These are phyloP conservation scores for Blastocrithidia nonstop DNA, from an alignment of 208 protist genomes.

Conservation along the genomic window DNA sequence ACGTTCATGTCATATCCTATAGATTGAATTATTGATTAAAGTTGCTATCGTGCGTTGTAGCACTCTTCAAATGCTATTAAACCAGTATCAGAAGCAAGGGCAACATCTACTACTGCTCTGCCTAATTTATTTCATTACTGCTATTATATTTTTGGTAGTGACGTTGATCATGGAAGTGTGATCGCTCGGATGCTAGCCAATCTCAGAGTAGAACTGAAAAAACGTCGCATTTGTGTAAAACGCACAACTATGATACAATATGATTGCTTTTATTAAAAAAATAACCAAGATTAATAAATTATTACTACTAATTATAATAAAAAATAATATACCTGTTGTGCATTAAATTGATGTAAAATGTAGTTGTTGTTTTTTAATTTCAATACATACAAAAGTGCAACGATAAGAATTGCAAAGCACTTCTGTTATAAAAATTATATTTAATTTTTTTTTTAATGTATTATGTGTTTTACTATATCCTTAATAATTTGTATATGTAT, in stretches of 20 bases:
- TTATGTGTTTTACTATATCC: too few relatives aligned
- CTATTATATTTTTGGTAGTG: conserved; percentile 16
- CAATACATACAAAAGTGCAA: too few relatives aligned
- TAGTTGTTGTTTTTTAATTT: too few relatives aligned
- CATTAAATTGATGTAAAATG: too few relatives aligned
- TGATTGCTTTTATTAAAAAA: background rate
- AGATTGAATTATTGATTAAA: conserved; percentile 63
- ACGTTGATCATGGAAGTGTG: conserved; percentile 41
- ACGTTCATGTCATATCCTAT: conserved; percentile 76
- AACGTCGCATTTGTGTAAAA: conserved; percentile 7
- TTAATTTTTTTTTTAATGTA: too few relatives aligned
- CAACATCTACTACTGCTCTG: conserved; percentile 35
- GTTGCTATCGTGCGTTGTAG: conserved; percentile 45
- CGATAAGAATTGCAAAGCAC: too few relatives aligned
- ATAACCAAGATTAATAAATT: background rate
- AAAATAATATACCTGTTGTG: too few relatives aligned
- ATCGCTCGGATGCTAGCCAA: background rate
- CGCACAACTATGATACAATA: too few relatives aligned
- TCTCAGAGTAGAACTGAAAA: conserved; percentile 1
- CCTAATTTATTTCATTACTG: conserved; percentile 33
- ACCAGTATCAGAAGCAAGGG: conserved; percentile 55
- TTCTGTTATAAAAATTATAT: too few relatives aligned
- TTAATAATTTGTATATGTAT: too few relatives aligned
- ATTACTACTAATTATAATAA: too few relatives aligned
- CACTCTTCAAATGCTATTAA: conserved; percentile 73